A percentile compares a stretch with the other conserved stretches of the same genome.
These are phyloP conservation scores for Madurella fahalii DNA, from an alignment of 2,329 filamentous ascomycete genomes.

Conservation along the genomic window DNA sequence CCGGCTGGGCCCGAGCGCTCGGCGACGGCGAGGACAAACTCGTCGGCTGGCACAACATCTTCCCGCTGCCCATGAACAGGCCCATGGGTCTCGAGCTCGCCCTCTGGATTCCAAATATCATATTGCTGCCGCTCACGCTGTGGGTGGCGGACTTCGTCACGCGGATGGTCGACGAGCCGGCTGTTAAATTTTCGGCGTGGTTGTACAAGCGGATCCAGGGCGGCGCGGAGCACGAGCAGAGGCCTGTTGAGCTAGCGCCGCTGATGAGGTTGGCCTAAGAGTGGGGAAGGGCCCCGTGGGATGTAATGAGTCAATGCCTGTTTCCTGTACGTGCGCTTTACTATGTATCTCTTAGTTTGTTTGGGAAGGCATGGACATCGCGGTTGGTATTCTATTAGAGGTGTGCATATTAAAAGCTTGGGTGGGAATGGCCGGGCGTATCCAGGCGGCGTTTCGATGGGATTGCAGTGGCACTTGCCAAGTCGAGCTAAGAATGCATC, in stretches of 20 bases:
- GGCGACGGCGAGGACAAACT: slow-evolving; percentile 40
- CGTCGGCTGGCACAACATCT: slow-evolving; percentile 52
- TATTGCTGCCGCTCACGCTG: slow-evolving; percentile 57
- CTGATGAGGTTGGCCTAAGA: slow-evolving; percentile 10
- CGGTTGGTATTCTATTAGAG: too few species aligned
- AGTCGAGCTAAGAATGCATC: too few species aligned
- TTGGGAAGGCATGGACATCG: too few species aligned
- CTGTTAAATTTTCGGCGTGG: slow-evolving; percentile 54
- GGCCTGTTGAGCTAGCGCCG: slow-evolving; percentile 12
- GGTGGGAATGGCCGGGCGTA: too few species aligned
- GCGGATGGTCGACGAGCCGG: slow-evolving; percentile 54
- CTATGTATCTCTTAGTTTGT: too few species aligned
- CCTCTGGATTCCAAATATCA: slow-evolving; percentile 56
- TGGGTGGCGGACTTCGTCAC: slow-evolving; percentile 56
- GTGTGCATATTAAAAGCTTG: too few species aligned
- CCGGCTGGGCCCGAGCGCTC: slow-evolving; percentile 48
- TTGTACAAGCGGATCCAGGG: slow-evolving; percentile 47
- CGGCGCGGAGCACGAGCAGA: slow-evolving; percentile 17
- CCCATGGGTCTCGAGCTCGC: slow-evolving; percentile 58
- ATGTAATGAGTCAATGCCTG: not conserved
- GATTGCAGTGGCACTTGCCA: too few species aligned
- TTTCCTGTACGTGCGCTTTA: too few species aligned
- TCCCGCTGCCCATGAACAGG: slow-evolving; percentile 52
- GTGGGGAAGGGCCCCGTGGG: too few species aligned
- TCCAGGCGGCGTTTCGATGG: too few species aligned